Percentiles rank a stretch among this genome's conserved stretches.
Evolutionary conservation across 495 filamentous ascomycete genomes (phyloP).

Genomic region (Viridothelium virens): DNA sequence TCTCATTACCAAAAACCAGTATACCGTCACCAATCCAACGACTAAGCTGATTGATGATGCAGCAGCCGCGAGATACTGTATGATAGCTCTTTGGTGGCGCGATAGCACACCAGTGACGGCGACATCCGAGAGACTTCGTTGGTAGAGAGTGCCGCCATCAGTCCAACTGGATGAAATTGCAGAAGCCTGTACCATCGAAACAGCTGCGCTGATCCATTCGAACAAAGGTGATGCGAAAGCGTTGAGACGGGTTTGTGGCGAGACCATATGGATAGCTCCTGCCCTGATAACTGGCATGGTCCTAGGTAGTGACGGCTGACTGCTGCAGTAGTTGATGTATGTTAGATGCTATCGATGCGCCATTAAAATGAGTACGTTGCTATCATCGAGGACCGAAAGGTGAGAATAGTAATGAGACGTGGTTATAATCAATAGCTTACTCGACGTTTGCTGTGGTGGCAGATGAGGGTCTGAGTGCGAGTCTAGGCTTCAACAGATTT

Average conservation of each 20-base stretch:
- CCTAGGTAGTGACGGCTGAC: neutral
- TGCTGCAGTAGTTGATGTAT: neutral
- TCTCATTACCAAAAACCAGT: constrained; percentile 69
- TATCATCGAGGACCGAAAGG: neutral
- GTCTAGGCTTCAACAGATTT: neutral
- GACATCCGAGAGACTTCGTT: neutral
- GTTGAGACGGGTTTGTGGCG: neutral
- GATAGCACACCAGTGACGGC: constrained; percentile 18
- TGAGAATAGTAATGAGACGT: neutral
- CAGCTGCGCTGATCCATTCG: neutral
- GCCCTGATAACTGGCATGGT: neutral
- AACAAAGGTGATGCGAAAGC: neutral
- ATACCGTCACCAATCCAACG: constrained; percentile 46
- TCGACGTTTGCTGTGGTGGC: neutral
- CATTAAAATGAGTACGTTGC: neutral
- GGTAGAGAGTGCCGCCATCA: neutral
- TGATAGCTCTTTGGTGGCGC: constrained; percentile 20
- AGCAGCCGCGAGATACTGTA: constrained; percentile 29
- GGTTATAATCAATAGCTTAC: neutral
- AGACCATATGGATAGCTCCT: neutral
- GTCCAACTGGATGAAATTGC: neutral
- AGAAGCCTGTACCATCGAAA: neutral
- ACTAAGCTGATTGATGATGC: constrained; percentile 47
- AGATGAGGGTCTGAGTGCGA: neutral
- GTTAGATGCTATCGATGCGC: neutral